phyloP scores from a whole-genome alignment of 345 rosid species.

The Eucalyptus victrix region DNA sequence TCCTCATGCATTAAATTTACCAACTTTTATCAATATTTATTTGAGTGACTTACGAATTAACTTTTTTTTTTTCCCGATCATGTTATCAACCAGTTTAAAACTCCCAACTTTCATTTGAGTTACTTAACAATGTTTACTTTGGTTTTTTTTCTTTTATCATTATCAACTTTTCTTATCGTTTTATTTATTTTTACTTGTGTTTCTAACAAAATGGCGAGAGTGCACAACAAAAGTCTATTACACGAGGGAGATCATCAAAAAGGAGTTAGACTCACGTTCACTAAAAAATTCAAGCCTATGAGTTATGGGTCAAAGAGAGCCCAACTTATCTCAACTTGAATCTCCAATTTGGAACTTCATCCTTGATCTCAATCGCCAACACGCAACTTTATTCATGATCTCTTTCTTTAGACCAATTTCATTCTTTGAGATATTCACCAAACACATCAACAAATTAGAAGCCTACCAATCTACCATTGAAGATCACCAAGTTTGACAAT shows the following conservation, averaged over 20 bases:
- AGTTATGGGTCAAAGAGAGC: not conserved
- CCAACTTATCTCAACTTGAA: not conserved
- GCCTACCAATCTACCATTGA: not conserved
- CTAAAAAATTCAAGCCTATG: not conserved
- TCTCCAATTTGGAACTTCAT: not conserved
- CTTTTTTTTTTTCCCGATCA: not conserved
- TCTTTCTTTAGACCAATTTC: too few species aligned
- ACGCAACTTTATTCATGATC: not conserved
- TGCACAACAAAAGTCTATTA: too few species aligned
- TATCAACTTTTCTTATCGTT: not conserved
- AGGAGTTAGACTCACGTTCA: too few species aligned
- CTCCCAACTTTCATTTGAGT: not conserved
- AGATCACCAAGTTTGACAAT: rapidly evolving
- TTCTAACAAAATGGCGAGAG: not conserved
- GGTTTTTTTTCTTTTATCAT: not conserved
- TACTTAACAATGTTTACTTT: not conserved
- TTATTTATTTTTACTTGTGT: not conserved
- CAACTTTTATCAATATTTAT: not conserved
- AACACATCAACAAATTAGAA: not conserved
- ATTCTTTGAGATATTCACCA: not conserved
- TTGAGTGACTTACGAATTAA: not conserved
- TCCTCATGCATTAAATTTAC: not conserved
- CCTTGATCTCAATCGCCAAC: not conserved
- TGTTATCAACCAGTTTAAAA: rapidly evolving
- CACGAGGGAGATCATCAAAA: too few species aligned